Evolutionary conservation across 345 rosid species (phyloP).

Genomic region (Sisymbrium altissimum): DNA sequence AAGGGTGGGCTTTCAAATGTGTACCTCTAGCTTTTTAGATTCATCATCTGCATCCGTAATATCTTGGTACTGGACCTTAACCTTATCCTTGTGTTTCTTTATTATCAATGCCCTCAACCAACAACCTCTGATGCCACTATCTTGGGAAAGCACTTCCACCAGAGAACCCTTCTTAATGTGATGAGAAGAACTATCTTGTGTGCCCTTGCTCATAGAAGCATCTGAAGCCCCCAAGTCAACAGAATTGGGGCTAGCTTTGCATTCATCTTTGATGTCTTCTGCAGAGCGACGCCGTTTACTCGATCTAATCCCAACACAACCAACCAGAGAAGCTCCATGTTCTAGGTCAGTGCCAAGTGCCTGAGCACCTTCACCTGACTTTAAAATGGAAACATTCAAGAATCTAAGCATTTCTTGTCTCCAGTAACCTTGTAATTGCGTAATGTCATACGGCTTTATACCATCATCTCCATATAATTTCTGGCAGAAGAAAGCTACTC

Average conservation of each 20-base stretch:
- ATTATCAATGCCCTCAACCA: conserved; percentile 73
- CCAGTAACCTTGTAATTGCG: conserved; percentile 77
- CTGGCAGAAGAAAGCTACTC: conserved; percentile 57
- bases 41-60: conserved; percentile 65
- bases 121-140: conserved; percentile 86
- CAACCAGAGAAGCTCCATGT: conserved; percentile 31
- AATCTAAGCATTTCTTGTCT: conserved; percentile 53
- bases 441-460: conserved; percentile 59
- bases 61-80: conserved; percentile 79
- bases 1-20: background rate
- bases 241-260: conserved; percentile 27
- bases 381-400: conserved; percentile 27
- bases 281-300: conserved; percentile 43
- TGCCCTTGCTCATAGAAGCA: conserved; percentile 13
- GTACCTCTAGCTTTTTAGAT: conserved; percentile 63
- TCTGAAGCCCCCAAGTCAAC: conserved; percentile 18
- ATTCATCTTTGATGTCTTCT: conserved; percentile 22
- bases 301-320: conserved; percentile 38
- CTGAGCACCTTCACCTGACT: conserved; percentile 23
- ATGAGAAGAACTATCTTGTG: conserved; percentile 18
- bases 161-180: conserved; percentile 51
- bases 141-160: conserved; percentile 73
- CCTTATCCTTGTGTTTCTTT: conserved; percentile 57
- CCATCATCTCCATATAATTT: conserved; percentile 59
- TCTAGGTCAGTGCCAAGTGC: conserved; percentile 16